Percentiles rank a stretch among this genome's conserved stretches.
These are phyloP conservation scores for Thinopyrum obtusiflorum DNA, from an alignment of 202 grass and related monocot species.

Conservation along the genomic window DNA sequence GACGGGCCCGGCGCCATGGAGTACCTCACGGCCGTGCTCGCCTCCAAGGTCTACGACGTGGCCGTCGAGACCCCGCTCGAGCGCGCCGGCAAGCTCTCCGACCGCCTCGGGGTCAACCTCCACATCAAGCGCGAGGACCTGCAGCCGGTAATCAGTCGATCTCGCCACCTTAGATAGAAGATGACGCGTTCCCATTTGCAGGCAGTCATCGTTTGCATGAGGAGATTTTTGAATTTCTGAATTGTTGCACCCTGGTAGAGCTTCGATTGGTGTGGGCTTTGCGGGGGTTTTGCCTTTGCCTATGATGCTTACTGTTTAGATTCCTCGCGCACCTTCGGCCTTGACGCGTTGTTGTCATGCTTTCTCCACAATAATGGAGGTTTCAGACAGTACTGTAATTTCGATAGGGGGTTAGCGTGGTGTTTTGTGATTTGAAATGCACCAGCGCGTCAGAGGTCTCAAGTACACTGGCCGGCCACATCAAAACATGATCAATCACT, in stretches of 20 bases:
- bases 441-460: background rate
- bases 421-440: background rate
- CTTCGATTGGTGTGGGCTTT: background rate
- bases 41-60: conserved; percentile 92
- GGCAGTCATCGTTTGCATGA: no score
- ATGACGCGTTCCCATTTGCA: no score
- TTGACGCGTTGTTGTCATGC: background rate
- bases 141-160: conserved; percentile 48
- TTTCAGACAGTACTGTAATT: background rate
- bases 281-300: background rate
- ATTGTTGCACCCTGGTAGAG: background rate
- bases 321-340: background rate
- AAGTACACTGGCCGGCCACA: background rate
- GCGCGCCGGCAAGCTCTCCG: conserved; percentile 65
- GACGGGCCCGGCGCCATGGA: conserved; percentile 72
- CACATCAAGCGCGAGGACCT: conserved; percentile 90
- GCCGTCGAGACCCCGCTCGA: conserved; percentile 77
- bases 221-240: background rate
- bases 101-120: conserved; percentile 66
- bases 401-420: background rate
- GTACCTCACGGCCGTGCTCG: conserved; percentile 69
- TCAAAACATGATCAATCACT: background rate
- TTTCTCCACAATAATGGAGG: background rate
- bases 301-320: conserved; percentile 6
- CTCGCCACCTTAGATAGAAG: background rate